Conservation (phyloP, 1,284 basidiomycete genomes). For the Wolfiporia cocos region DNA sequence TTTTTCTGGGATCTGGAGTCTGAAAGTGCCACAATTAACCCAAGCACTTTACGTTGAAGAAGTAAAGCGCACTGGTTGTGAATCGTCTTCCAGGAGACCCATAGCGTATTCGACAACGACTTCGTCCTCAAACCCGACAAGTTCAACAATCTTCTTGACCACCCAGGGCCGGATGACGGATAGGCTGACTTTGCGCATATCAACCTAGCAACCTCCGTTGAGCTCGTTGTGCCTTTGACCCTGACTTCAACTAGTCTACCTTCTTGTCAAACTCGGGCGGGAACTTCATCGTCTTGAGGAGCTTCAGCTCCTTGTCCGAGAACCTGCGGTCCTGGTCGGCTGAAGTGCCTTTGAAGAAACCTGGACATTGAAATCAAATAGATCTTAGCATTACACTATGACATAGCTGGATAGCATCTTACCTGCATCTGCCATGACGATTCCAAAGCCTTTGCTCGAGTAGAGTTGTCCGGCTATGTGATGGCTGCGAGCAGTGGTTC, state of each 20-base stretch:
- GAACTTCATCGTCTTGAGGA: conserved; percentile 88
- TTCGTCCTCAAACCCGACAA: conserved; percentile 94
- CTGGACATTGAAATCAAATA: conserved; percentile 27
- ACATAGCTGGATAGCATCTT: not conserved
- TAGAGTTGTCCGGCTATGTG: no score
- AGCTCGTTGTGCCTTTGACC: no score
- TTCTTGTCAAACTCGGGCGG: conserved; percentile 87
- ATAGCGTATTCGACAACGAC: conserved; percentile 95
- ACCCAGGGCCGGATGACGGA: conserved; percentile 92
- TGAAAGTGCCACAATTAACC: conserved; percentile 24
- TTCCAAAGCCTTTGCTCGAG: not conserved
- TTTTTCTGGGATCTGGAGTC: conserved; percentile 89
- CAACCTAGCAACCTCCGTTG: no score
- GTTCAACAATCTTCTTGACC: conserved; percentile 82
- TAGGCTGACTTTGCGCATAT: conserved; percentile 92
- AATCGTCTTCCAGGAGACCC: conserved; percentile 84
- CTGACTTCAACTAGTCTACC: no score
- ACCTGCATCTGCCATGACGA: conserved; percentile 29
- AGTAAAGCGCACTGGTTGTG: conserved; percentile 59
- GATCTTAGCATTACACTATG: not conserved
- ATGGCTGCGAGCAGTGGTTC: not conserved
- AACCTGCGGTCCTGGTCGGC: conserved; percentile 87
- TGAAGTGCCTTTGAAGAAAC: conserved; percentile 85
- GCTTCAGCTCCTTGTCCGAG: conserved; percentile 90
- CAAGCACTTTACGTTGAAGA: not conserved